Evolutionary conservation across 1,284 basidiomycete genomes (phyloP).

Genomic region (Gomphus sp.): DNA sequence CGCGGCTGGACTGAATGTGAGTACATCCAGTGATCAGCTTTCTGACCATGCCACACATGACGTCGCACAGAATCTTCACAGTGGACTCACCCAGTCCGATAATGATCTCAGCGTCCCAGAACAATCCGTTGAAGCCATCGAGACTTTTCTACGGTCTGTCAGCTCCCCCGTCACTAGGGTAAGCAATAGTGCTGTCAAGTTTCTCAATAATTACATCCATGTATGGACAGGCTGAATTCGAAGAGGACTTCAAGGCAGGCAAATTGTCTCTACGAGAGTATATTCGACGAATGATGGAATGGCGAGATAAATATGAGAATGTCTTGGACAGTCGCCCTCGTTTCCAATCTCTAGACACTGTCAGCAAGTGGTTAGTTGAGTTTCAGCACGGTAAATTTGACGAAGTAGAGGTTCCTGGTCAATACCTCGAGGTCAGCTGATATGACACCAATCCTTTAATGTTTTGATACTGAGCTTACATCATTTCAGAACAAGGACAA

Average conservation of each 20-base stretch:
- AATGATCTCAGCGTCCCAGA: background rate
- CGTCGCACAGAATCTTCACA: conserved; percentile 1
- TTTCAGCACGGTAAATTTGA: conserved; percentile 99
- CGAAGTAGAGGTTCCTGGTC: conserved; percentile 97
- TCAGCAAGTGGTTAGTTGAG: conserved; percentile 93
- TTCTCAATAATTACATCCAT: conserved; percentile 7
- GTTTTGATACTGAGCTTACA: conserved; percentile 5
- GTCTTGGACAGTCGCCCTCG: conserved; percentile 78
- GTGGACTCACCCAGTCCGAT: conserved; percentile 2
- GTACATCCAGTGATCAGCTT: conserved; percentile 6
- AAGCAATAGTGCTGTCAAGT: conserved; percentile 13
- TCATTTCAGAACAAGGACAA: conserved; percentile 79
- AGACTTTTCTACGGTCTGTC: conserved; percentile 9
- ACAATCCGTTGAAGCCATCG: conserved; percentile 7
- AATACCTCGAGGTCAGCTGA: conserved; percentile 81
- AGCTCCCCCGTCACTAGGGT: conserved; percentile 33
- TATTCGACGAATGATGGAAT: conserved; percentile 81
- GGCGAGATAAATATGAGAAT: conserved; percentile 91
- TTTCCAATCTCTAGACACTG: conserved; percentile 79
- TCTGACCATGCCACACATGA: background rate
- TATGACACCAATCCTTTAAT: background rate
- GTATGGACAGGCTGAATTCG: conserved; percentile 66
- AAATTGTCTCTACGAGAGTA: conserved; percentile 85
- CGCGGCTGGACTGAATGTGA: conserved; percentile 47
- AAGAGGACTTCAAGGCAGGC: conserved; percentile 83